Evolutionary conservation across 805 yeast genomes (phyloP).

Genomic region (Metschnikowia similis): DNA sequence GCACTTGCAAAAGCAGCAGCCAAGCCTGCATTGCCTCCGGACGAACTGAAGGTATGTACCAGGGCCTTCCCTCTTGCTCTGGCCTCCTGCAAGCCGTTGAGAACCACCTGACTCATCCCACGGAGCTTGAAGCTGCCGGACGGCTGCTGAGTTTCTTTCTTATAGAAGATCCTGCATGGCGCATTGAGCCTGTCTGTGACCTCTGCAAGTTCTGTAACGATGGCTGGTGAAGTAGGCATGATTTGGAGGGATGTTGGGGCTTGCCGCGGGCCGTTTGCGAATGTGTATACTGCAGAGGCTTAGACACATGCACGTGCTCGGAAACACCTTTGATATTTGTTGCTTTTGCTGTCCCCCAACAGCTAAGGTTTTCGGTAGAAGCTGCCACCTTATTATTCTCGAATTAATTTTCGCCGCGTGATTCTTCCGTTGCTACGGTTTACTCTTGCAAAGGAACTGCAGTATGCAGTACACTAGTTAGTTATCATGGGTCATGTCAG

Average conservation of each 20-base stretch:
- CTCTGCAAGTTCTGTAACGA: conserved; percentile 37
- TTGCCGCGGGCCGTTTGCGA: not conserved
- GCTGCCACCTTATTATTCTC: too few relatives aligned
- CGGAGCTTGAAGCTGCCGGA: conserved; percentile 55
- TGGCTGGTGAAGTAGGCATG: conserved; percentile 18
- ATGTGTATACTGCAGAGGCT: not conserved
- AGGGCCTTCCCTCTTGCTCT: conserved; percentile 19
- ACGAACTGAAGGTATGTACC: conserved; percentile 44
- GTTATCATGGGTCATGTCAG: too few relatives aligned
- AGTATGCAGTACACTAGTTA: too few relatives aligned
- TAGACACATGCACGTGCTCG: not conserved
- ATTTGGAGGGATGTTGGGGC: not conserved
- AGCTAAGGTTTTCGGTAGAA: too few relatives aligned
- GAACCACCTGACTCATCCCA: conserved; percentile 48
- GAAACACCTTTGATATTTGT: too few relatives aligned
- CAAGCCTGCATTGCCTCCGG: conserved; percentile 57
- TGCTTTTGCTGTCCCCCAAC: too few relatives aligned
- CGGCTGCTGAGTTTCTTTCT: conserved; percentile 52
- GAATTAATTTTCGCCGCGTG: too few relatives aligned
- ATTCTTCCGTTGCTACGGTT: too few relatives aligned
- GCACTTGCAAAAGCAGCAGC: conserved; percentile 49
- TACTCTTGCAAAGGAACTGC: too few relatives aligned
- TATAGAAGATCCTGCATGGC: conserved; percentile 42
- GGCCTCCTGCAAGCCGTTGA: conserved; percentile 26
- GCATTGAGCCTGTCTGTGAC: conserved; percentile 24